Percentiles rank a stretch among this genome's conserved stretches.
phyloP scores from a whole-genome alignment of 2,329 filamentous ascomycete species.

The Penicillium thymicola region DNA sequence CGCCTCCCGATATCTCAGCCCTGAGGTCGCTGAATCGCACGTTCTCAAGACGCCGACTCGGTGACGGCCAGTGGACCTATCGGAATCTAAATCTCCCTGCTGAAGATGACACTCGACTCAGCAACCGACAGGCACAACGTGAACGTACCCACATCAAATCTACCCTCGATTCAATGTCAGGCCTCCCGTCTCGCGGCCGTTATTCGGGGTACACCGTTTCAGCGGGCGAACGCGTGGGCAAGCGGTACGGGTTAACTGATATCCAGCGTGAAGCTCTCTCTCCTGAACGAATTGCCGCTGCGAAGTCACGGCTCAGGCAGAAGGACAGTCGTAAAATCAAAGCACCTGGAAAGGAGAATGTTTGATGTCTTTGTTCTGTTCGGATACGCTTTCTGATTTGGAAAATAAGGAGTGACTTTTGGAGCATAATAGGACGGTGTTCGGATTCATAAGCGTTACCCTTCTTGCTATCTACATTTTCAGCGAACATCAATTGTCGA shows the following conservation, averaged over 20 bases:
- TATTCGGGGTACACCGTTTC: conserved; percentile 21
- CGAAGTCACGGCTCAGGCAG: conserved; percentile 35
- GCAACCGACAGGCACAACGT: conserved; percentile 20
- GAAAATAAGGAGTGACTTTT: conserved; percentile 1
- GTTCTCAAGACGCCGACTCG: conserved; percentile 21
- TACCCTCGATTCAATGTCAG: conserved; percentile 30
- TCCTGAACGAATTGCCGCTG: conserved; percentile 34
- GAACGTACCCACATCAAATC: conserved; percentile 28
- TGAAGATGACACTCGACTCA: conserved; percentile 14
- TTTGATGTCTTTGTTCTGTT: background rate
- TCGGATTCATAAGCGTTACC: background rate
- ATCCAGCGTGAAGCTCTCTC: conserved; percentile 26
- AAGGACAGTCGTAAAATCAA: conserved; percentile 25
- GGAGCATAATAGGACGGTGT: background rate
- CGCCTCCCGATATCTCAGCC: conserved; percentile 29
- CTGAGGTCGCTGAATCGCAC: conserved; percentile 23
- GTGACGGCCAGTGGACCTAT: conserved; percentile 24
- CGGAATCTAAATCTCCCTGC: conserved; percentile 25
- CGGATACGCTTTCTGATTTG: background rate
- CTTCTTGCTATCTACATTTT: background rate
- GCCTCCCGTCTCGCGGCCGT: conserved; percentile 11
- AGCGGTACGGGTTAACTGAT: conserved; percentile 22
- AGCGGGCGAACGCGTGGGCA: conserved; percentile 20
- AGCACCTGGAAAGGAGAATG: conserved; percentile 36
- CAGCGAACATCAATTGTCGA: conserved; percentile 1